Base-by-base conservation (phyloP, 805 yeast genomes). In the Nakazawaea holstii region DNA sequence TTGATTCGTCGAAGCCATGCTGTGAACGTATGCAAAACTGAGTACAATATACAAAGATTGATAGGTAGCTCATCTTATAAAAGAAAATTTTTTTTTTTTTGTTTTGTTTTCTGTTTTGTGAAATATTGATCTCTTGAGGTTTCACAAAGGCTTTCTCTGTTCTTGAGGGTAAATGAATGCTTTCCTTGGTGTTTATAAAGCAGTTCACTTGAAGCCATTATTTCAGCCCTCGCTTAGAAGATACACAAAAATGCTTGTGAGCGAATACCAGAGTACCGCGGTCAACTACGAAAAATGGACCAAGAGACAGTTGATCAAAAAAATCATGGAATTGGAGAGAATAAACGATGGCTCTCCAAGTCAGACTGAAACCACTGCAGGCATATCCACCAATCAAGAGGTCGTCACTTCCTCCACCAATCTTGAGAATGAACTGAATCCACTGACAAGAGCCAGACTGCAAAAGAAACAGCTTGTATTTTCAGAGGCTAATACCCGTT, bases 231-330 rank as follows among this genome's bases (percentile, higher is more conserved):
- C 24, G 5, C 24, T 20, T 27, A 5, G 27, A 8, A 24, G 38
- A 13, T 17, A 7, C 17, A 9, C 17, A n/a, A 32, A 32, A 30
- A 7, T 4, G 17, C 11, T 8, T 13, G 35, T 46, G 44, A 13
- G 14, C 8, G 13, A 15, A 4, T 40, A 40, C 33, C 11, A 30
- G 13, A 32, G 17, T 20, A 35, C 30, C 7, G 14, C 20, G 5
- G 28, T 45, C 52, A 66, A 76, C 45, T 86, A 86, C 58, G 62
- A 71, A 2, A 64, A 62, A 28, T 87, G 94, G 95, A 65, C 82
- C 17, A 82, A 73, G 55, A 78, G 77, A 44, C 84, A 83, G 52
- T 72, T 90, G 36, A 73, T 91, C 27, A 63, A 68, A 13, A 71
- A 76, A 43, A 70, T 91, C 15, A 50, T 57, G 4, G 77, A 79